Base-by-base conservation (phyloP, 129 eudicot species). In the Arctium minus region DNA sequence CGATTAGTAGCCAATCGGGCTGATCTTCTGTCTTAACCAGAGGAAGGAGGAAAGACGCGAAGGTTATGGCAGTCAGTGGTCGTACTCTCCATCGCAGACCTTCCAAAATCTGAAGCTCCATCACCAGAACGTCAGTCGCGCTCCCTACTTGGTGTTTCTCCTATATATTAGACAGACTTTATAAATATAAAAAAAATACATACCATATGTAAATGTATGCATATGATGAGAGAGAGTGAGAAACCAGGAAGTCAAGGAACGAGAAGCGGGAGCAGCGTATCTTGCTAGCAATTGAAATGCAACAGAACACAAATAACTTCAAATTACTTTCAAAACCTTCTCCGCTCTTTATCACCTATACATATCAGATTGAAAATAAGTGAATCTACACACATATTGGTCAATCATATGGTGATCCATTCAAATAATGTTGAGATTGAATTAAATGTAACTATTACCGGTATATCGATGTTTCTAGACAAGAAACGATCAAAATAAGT, bases 401-500 rank as follows among this genome's bases (percentile, higher is more conserved):
- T 56, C 3, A 60, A n/a, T 22, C 27, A 22, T 22, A 22, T 60
- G 30, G 6, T 17, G 30, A 77, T 72, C 44, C 11, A 72, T 72
- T 72, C 3, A 11, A 5, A 1, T 35, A 5, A 60, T 13, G 56
- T 17, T 50, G 17, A 33, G 27, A 56, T 77, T 35, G 46, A 50
- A 50, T 60, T 76, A 12, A 35, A 62, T 32, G 50, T 60, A 77
- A 48, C n/a, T 3, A 6, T 76, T 82, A 83, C 86, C 81, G 81
- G 77, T 68, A 77, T 48, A 10, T 27, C 18, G 39, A 0, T 17
- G 46, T 40, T 18, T 40, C 65, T 76, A 9, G 86, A 75, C 39
- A 83, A 22, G 77, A 83, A 77, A 27, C 86, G 86, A 83, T 83
- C 86, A 6, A 75, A 31, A 80, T 44, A 76, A 69, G 31, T 70